Conservation (phyloP, 1,284 basidiomycete species). For the Microbotryum silenes-acaulis region DNA sequence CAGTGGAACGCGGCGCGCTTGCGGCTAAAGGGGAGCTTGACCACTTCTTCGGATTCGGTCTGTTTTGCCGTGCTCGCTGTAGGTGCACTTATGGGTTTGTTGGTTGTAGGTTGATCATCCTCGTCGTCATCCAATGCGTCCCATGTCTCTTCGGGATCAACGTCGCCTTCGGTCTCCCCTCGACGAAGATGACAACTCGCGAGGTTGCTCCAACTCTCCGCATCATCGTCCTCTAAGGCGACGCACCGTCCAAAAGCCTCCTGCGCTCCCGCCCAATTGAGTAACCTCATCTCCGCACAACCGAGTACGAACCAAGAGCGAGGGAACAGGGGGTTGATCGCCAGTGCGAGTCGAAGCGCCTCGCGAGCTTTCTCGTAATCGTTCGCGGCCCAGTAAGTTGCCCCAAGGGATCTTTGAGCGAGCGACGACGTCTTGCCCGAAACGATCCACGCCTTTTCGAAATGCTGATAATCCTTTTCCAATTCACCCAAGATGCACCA, state of each 20-base stretch:
- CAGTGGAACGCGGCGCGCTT: conserved; percentile 90
- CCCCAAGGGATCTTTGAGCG: conserved; percentile 84
- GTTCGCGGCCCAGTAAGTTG: conserved; percentile 63
- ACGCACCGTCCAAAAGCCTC: conserved; percentile 81
- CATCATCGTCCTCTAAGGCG: conserved; percentile 87
- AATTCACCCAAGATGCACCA: conserved; percentile 95
- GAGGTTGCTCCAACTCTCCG: conserved; percentile 96
- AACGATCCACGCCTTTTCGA: conserved; percentile 73
- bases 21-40: conserved; percentile 26
- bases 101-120: conserved; percentile 2
- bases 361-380: conserved; percentile 59
- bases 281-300: conserved; percentile 70
- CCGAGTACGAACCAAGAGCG: conserved; percentile 94
- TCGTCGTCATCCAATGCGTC: conserved; percentile 5
- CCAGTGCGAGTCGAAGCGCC: conserved; percentile 64
- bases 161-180: conserved; percentile 44
- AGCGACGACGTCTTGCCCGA: conserved; percentile 73
- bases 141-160: conserved; percentile 7
- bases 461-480: conserved; percentile 62
- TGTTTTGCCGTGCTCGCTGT: too few relatives aligned
- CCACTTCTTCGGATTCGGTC: conserved; percentile 26
- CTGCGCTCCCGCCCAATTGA: conserved; percentile 75
- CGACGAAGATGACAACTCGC: conserved; percentile 88
- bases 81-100: too few relatives aligned
- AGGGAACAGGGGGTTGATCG: conserved; percentile 79